phyloP scores from a whole-genome alignment of 305 asterid species.

The Fraxinus xanthoxyloides region DNA sequence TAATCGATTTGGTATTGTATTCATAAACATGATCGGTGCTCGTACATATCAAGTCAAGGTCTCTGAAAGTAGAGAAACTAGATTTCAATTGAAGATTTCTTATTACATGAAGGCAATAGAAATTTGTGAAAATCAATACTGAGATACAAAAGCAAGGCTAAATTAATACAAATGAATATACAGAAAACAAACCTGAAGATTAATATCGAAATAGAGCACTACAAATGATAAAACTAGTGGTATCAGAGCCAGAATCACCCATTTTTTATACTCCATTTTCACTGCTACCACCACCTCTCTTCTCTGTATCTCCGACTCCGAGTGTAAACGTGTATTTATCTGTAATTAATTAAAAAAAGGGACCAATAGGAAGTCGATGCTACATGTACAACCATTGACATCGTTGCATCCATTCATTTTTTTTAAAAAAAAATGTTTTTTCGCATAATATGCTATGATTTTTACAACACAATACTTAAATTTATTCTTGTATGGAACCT shows the following conservation, averaged over 20 bases:
- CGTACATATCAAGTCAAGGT: neutral
- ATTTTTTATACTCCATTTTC: slow-evolving; percentile 56
- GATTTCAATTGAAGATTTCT: neutral
- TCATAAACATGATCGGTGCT: neutral
- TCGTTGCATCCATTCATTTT: too few relatives aligned
- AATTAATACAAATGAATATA: neutral
- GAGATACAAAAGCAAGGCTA: neutral
- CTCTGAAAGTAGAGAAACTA: neutral
- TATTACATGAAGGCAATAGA: neutral
- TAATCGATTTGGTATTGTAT: neutral
- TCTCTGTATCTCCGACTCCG: slow-evolving; percentile 10
- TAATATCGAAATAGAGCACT: slow-evolving; percentile 47
- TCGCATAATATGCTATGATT: too few relatives aligned
- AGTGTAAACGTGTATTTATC: neutral
- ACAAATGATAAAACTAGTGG: slow-evolving; percentile 68
- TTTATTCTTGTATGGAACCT: slow-evolving; percentile 20
- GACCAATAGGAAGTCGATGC: slow-evolving; percentile 1
- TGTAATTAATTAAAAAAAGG: neutral
- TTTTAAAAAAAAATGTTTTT: too few relatives aligned
- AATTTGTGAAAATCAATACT: neutral
- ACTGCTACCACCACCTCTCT: slow-evolving; percentile 18
- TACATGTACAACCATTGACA: slow-evolving; percentile 15
- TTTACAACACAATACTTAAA: too few relatives aligned
- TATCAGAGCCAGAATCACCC: slow-evolving; percentile 53
- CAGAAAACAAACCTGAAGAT: slow-evolving; percentile 51